A percentile compares a stretch with the other conserved stretches of the same genome.
These are phyloP conservation scores for Cornus florida DNA, from an alignment of 148 eudicot species.

Conservation along the genomic window DNA sequence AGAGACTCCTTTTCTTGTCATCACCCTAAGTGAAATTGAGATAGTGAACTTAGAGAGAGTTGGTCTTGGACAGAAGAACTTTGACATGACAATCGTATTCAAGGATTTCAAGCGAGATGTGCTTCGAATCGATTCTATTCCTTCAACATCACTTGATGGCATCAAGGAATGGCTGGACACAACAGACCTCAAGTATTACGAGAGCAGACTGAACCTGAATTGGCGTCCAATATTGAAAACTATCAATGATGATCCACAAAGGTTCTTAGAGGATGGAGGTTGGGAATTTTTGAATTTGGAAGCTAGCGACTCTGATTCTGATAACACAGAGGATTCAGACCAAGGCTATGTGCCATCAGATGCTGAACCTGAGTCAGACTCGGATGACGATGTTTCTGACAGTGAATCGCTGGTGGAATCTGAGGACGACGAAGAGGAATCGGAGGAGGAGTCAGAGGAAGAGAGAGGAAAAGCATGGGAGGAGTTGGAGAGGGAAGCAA, in stretches of 20 bases:
- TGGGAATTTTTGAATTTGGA: constrained; percentile 97
- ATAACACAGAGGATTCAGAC: constrained; percentile 70
- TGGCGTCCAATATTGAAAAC: constrained; percentile 88
- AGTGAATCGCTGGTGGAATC: constrained; percentile 89
- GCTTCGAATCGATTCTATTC: constrained; percentile 86
- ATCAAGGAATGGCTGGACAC: constrained; percentile 96
- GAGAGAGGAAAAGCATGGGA: constrained; percentile 93
- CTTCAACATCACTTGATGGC: constrained; percentile 75
- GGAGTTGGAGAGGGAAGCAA: constrained; percentile 95
- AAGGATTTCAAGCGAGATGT: constrained; percentile 93
- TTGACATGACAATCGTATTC: constrained; percentile 87
- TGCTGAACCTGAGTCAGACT: constrained; percentile 74
- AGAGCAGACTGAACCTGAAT: constrained; percentile 88
- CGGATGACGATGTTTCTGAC: constrained; percentile 82
- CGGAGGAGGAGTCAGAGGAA: constrained; percentile 65
- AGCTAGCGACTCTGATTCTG: constrained; percentile 81
- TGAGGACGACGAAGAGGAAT: constrained; percentile 79
- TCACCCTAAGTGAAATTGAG: constrained; percentile 75
- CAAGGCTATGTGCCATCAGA: constrained; percentile 89
- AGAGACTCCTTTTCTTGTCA: constrained; percentile 79
- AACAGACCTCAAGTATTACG: constrained; percentile 87
- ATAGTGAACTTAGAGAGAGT: constrained; percentile 91
- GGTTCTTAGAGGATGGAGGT: constrained; percentile 82
- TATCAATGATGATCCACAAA: constrained; percentile 76
- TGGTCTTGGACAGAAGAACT: constrained; percentile 94